Conservation (phyloP, 345 rosid genomes). For the Citrus unshiu region DNA sequence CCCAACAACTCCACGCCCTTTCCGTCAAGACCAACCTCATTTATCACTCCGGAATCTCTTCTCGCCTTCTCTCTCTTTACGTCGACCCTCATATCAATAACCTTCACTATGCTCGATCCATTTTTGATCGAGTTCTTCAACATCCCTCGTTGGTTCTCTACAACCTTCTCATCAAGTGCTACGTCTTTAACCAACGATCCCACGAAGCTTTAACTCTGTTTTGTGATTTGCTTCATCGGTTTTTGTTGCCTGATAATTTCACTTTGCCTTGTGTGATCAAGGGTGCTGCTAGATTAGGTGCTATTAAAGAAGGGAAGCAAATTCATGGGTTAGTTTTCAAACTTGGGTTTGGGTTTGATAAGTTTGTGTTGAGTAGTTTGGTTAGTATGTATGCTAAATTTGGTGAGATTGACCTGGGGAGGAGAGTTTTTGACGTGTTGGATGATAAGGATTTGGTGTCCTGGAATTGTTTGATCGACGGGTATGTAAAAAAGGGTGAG, state of each 20-base stretch:
- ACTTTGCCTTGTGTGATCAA: slow-evolving; percentile 51
- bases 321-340: slow-evolving; percentile 53
- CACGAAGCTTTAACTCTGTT: slow-evolving; percentile 43
- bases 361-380: slow-evolving; percentile 54
- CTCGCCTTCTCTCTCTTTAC: slow-evolving; percentile 46
- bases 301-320: slow-evolving; percentile 50
- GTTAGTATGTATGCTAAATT: slow-evolving; percentile 50
- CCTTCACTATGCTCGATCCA: slow-evolving; percentile 41
- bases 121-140: slow-evolving; percentile 31
- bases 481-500: slow-evolving; percentile 41
- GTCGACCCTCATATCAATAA: slow-evolving; percentile 29
- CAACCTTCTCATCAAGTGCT: slow-evolving; percentile 45
- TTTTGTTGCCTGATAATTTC: slow-evolving; percentile 38
- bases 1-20: slow-evolving; percentile 43
- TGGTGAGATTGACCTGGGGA: slow-evolving; percentile 31
- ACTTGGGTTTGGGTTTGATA: slow-evolving; percentile 42
- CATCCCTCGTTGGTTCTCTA: slow-evolving; percentile 32
- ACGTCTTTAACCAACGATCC: slow-evolving; percentile 39
- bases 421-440: slow-evolving; percentile 44
- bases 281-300: slow-evolving; percentile 44
- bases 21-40: slow-evolving; percentile 40
- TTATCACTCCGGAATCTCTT: slow-evolving; percentile 30
- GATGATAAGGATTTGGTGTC: slow-evolving; percentile 35
- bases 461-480: slow-evolving; percentile 50
- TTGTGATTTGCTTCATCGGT: slow-evolving; percentile 18